phyloP scores from a whole-genome alignment of 306 rosid genomes.

The Lathyrus sativus region DNA sequence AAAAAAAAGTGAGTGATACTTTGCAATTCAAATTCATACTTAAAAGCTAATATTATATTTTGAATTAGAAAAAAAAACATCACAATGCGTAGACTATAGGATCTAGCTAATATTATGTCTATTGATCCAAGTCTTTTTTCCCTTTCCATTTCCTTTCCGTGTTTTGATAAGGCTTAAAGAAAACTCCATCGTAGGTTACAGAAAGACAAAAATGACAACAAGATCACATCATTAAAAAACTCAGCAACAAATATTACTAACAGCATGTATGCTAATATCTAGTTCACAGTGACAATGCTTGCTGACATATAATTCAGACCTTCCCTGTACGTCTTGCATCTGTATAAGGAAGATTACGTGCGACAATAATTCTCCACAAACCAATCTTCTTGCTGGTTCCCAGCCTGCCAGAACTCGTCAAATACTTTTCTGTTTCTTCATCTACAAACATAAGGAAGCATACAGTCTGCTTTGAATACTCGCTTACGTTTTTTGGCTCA shows the following conservation, averaged over 20 bases:
- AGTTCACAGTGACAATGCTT: constrained; percentile 14
- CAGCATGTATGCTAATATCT: constrained; percentile 25
- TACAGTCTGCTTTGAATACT: constrained; percentile 70
- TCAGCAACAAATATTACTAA: constrained; percentile 22
- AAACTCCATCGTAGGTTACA: constrained; percentile 13
- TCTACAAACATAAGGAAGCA: constrained; percentile 95
- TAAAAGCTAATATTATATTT: constrained; percentile 29
- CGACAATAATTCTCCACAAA: constrained; percentile 78
- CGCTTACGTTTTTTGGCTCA: constrained; percentile 72
- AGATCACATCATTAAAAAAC: constrained; percentile 8
- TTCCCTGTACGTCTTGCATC: constrained; percentile 89
- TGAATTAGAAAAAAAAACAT: constrained; percentile 33
- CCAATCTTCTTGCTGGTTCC: constrained; percentile 71
- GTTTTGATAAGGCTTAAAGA: constrained; percentile 20
- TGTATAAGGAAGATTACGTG: constrained; percentile 69
- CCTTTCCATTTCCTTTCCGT: constrained; percentile 3
- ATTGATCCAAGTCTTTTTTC: not conserved
- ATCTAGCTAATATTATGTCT: constrained; percentile 22
- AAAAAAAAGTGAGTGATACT: not conserved
- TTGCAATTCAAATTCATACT: constrained; percentile 21
- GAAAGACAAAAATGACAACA: not conserved
- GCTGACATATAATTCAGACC: constrained; percentile 53
- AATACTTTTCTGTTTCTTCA: constrained; percentile 70
- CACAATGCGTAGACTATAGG: constrained; percentile 9
- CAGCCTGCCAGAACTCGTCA: constrained; percentile 58